These are phyloP conservation scores for Logfia minima DNA, from an alignment of 129 eudicot genomes.

Conservation along the genomic window DNA sequence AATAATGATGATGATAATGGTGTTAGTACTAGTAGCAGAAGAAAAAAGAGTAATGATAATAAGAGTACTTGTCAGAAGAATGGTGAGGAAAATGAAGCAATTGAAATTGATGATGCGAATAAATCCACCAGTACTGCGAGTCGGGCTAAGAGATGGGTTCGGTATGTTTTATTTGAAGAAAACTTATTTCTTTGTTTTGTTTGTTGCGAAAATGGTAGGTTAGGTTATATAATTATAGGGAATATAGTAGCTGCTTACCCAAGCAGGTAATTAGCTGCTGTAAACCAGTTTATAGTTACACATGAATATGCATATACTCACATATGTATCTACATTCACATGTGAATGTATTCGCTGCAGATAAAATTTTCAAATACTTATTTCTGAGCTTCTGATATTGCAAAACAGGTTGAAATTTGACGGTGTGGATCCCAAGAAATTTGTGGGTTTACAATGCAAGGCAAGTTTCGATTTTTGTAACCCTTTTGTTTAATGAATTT, in stretches of 20 bases:
- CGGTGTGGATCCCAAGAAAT: slow-evolving; percentile 68
- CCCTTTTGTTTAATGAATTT: background rate
- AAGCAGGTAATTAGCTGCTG: background rate
- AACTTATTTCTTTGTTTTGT: slow-evolving; percentile 4
- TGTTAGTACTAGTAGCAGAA: background rate
- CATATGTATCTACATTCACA: background rate
- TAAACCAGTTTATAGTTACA: background rate
- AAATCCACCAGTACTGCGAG: slow-evolving; percentile 33
- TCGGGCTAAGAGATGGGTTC: slow-evolving; percentile 63
- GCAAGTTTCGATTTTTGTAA: slow-evolving; percentile 39
- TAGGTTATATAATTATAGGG: background rate
- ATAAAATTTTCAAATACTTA: background rate
- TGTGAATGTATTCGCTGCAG: background rate
- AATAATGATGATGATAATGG: background rate
- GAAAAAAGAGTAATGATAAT: slow-evolving; percentile 4
- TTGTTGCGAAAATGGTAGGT: background rate
- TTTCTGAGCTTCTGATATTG: slow-evolving; percentile 9
- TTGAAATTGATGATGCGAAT: slow-evolving; percentile 22
- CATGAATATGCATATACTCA: background rate
- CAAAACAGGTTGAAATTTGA: slow-evolving; percentile 71
- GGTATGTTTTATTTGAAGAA: slow-evolving; percentile 39
- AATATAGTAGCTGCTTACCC: too few relatives aligned
- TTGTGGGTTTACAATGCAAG: slow-evolving; percentile 90
- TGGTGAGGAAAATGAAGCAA: slow-evolving; percentile 24
- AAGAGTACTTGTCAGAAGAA: background rate